phyloP scores from a whole-genome alignment of 805 yeast genomes.

The Wickerhamiella domercqiae region DNA sequence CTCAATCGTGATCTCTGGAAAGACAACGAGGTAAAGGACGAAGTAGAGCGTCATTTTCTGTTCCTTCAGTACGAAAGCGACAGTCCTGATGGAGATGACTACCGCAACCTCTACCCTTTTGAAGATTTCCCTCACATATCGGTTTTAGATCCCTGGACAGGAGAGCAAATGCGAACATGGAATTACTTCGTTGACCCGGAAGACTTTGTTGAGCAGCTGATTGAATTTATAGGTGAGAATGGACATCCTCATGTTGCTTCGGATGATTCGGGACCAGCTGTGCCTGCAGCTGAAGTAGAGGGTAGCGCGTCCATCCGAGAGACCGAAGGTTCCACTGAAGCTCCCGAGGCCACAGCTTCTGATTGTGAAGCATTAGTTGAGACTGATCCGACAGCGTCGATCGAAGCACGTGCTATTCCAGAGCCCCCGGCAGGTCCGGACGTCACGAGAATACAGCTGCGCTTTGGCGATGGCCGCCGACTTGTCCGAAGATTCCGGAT shows the following conservation, averaged over 20 bases:
- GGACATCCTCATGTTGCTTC: not conserved
- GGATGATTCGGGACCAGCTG: not conserved
- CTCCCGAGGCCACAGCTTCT: not conserved
- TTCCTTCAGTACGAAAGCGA: conserved; percentile 77
- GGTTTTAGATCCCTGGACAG: conserved; percentile 87
- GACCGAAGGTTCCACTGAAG: conserved; percentile 1
- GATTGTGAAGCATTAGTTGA: not conserved
- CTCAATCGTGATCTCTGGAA: conserved; percentile 92
- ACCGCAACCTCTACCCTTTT: conserved; percentile 57
- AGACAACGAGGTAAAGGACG: conserved; percentile 41
- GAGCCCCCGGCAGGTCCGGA: conserved; percentile 51
- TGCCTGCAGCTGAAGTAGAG: not conserved
- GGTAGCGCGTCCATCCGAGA: not conserved
- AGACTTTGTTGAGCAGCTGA: conserved; percentile 50
- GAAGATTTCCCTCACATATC: conserved; percentile 71
- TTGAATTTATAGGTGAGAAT: conserved; percentile 38
- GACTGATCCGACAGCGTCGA: conserved; percentile 32
- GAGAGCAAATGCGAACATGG: conserved; percentile 77
- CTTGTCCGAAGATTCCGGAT: conserved; percentile 52
- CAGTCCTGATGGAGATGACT: conserved; percentile 57
- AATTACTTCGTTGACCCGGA: conserved; percentile 42
- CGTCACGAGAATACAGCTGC: conserved; percentile 62
- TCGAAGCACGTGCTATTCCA: conserved; percentile 35
- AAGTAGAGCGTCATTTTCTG: conserved; percentile 53
- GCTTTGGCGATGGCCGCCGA: conserved; percentile 77